Evolutionary conservation across 2,329 filamentous ascomycete genomes (phyloP), one percentile per base, ranked within the genome.

Genomic region (Cordyceps farinosa): DNA sequence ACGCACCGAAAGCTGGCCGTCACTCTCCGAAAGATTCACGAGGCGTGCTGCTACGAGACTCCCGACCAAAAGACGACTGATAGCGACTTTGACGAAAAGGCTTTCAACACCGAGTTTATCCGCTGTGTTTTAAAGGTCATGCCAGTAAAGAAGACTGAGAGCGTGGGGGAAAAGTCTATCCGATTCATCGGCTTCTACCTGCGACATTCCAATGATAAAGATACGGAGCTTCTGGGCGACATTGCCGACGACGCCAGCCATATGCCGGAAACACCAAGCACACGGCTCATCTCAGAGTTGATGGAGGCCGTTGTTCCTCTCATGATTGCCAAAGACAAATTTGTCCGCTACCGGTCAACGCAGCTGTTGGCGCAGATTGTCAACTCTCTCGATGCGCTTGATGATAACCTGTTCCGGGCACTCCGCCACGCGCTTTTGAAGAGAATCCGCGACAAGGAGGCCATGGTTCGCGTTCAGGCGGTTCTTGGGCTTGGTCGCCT

Each of bases 321-420:
- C n/a, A 81, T 97, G 65, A 84, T 84, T 10, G 87, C 90, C 50
- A 98, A 97, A 77, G 95, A 99, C 77, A 98, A 97, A 76, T 90
- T 90, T 64, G 90, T 98, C 53, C 87, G 95, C 64, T 99, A 92
- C 76, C 85, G 95, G 64, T 87, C 92, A 5, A 96, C 94, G 0
- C 95, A 99, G 73, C 85, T 97, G 59, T 87, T 96, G 60, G 90
- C 92, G 2, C 91, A 97, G 73, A 88, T 97, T 66, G 89, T 99
- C 77, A 97, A 97, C 77, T 95, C 90, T 13, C 82, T 99, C 32
- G 91, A 96, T 66, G 89, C 91, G 2, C 91, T 98, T 69, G 95
- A 98, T 70, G 92, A 97, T 73, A 91, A 95, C 55, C 78, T 97
- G 11, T 99, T 96, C 73, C 87, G 92, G 69, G 85, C 91, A 64